A percentile compares a stretch with the other conserved stretches of the same genome.
phyloP scores from a whole-genome alignment of 176 grass and related monocot species.

The Triticum dicoccoides region DNA sequence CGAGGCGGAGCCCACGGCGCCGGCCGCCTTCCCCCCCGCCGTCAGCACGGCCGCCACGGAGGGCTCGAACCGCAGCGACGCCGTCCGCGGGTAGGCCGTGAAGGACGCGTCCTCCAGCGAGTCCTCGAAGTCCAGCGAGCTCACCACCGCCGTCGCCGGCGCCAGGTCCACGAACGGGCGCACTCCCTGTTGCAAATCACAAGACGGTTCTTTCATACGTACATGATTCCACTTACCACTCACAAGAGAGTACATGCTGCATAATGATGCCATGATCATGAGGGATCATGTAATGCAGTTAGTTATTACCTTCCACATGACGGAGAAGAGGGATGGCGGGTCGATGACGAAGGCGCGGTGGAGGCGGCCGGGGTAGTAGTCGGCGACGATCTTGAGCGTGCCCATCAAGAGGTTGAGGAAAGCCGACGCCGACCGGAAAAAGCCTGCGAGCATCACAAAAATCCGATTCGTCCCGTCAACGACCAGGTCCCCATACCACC shows the following conservation, averaged over 20 bases:
- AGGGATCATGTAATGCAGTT: background rate
- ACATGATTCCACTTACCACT: background rate
- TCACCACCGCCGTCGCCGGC: slow-evolving; percentile 51
- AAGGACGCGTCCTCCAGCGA: slow-evolving; percentile 84
- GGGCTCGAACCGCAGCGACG: slow-evolving; percentile 81
- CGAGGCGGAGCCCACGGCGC: slow-evolving; percentile 55
- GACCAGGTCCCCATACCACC: background rate
- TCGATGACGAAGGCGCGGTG: slow-evolving; percentile 96
- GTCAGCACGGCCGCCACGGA: slow-evolving; percentile 23
- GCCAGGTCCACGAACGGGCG: slow-evolving; percentile 85
- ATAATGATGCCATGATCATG: background rate
- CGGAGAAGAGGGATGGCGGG: slow-evolving; percentile 86
- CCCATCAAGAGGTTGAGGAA: slow-evolving; percentile 91
- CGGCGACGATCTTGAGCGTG: slow-evolving; percentile 89
- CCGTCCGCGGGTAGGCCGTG: slow-evolving; percentile 72
- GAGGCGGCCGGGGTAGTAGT: slow-evolving; percentile 93
- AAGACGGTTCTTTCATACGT: background rate
- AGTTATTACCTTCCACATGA: slow-evolving; percentile 85
- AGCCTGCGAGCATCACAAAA: slow-evolving; percentile 47
- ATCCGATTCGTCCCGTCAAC: slow-evolving; percentile 35
- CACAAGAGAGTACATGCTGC: background rate
- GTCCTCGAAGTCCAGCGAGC: slow-evolving; percentile 92
- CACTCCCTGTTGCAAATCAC: slow-evolving; percentile 45
- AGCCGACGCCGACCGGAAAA: slow-evolving; percentile 94
- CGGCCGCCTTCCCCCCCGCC: slow-evolving; percentile 8